Evolutionary conservation across 768 basidiomycete genomes (phyloP).

Genomic region (Tricholoma bakamatsutake): DNA sequence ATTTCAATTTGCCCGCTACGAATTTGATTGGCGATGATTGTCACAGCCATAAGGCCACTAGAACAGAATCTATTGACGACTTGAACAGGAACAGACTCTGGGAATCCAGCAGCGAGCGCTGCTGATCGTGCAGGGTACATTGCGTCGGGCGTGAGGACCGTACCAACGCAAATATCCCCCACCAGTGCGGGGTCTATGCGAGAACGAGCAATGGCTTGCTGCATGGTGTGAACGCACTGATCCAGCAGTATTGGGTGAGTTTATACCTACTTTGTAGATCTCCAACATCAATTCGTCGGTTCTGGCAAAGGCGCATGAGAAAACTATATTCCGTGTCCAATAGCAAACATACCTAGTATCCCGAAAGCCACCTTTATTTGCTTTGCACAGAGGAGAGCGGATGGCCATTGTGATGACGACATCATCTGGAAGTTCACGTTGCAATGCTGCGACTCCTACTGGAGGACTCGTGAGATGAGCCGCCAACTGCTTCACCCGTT

Average conservation of each 20-base stretch:
- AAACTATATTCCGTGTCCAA: conserved; percentile 5
- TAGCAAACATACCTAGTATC: conserved; percentile 49
- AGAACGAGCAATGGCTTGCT: conserved; percentile 58
- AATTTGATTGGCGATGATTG: conserved; percentile 71
- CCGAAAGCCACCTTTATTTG: conserved; percentile 70
- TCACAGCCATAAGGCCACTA: conserved; percentile 81
- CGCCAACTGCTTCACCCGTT: conserved; percentile 62
- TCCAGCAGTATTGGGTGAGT: too few species aligned
- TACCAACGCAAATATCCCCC: conserved; percentile 78
- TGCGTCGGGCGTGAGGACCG: conserved; percentile 58
- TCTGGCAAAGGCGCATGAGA: conserved; percentile 26
- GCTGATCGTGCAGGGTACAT: conserved; percentile 70
- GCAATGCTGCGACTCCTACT: conserved; percentile 43
- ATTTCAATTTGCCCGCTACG: conserved; percentile 74
- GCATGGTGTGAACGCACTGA: conserved; percentile 3
- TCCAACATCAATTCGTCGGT: conserved; percentile 78
- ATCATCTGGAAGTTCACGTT: conserved; percentile 62
- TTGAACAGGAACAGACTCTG: conserved; percentile 70
- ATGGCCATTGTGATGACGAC: conserved; percentile 81
- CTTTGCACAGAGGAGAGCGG: conserved; percentile 70
- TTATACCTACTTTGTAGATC: conserved; percentile 60
- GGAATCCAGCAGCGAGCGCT: conserved; percentile 75
- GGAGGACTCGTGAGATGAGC: conserved; percentile 46
- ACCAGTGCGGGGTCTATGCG: conserved; percentile 59
- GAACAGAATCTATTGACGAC: conserved; percentile 79